Evolutionary conservation across 176 grass and related monocot species (phyloP), one percentile per base, ranked within the genome.

Genomic region (Poa pratensis): DNA sequence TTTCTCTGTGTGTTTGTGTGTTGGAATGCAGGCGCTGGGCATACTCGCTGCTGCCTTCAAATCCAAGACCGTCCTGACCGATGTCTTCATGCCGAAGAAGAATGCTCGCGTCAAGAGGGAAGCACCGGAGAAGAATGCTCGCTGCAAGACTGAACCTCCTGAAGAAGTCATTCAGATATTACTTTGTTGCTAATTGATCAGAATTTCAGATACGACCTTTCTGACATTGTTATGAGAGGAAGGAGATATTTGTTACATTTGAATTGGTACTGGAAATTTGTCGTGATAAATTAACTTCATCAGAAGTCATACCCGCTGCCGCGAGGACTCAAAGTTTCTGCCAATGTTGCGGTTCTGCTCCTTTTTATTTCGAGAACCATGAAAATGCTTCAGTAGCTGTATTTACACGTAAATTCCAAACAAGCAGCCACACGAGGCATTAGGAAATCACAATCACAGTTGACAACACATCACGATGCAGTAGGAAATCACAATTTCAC

Each of bases 11-110:
- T 7, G 16, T 53, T 0, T 45, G 3, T 53, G 5, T 82, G 5
- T 87, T 65, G 12, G 4, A 77, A 59, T 59, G 61, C 30, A 87
- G 86, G 72, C 27, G 0, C 20, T 82, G 37, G 62, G 48, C 26
- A 82, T 87, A 59, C 61, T 87, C 5, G 61, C 35, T 49, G 37
- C 72, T 76, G 82, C 79, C 3, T 27, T 87, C 50, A 76, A 58
- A 50, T 87, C 86, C 9, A 82, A 69, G 50, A 87, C 79, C 0
- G 80, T 71, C 6, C 63, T 78, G 40, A 88, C 80, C 0, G 86
- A 88, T 27, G 80, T 83, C 20, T 88, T 83, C 60, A 53, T 83
- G 6, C 28, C 2, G 5, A 78, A 83, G 42, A 49, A 62, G 37
- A 78, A 63, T 39, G 80, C 11, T 63, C 1, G 17, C 15, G 70